Conservation (phyloP, 164 flowering plant genomes). For the Akebia trifoliata region DNA sequence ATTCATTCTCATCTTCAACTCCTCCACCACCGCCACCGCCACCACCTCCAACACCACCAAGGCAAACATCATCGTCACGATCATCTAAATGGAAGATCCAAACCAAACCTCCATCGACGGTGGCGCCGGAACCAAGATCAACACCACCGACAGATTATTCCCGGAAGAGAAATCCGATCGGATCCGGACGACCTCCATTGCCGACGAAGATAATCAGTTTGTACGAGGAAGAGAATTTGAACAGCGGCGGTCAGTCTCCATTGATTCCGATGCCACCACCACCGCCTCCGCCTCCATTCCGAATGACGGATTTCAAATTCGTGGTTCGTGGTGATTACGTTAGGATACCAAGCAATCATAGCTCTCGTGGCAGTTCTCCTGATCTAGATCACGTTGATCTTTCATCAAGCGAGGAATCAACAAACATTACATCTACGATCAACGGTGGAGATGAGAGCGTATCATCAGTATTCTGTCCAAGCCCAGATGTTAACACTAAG, state of each 20-base stretch:
- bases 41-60: slow-evolving; percentile 30
- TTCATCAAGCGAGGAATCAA: slow-evolving; percentile 14
- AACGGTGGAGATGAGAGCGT: slow-evolving; percentile 21
- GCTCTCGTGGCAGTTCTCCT: slow-evolving; percentile 50
- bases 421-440: neutral
- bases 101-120: slow-evolving; percentile 12
- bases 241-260: slow-evolving; percentile 43
- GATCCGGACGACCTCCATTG: slow-evolving; percentile 45
- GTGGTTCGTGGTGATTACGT: slow-evolving; percentile 35
- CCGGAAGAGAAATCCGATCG: slow-evolving; percentile 10
- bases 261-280: slow-evolving; percentile 53
- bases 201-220: slow-evolving; percentile 30
- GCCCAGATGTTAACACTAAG: slow-evolving; percentile 73
- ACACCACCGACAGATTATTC: slow-evolving; percentile 6
- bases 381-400: slow-evolving; percentile 31
- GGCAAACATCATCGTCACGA: slow-evolving; percentile 36
- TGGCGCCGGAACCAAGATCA: neutral
- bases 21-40: slow-evolving; percentile 21
- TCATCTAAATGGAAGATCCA: slow-evolving; percentile 22
- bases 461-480: slow-evolving; percentile 48
- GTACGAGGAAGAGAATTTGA: slow-evolving; percentile 23
- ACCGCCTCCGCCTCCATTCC: slow-evolving; percentile 72
- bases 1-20: slow-evolving; percentile 22
- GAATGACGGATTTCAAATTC: slow-evolving; percentile 34
- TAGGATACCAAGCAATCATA: slow-evolving; percentile 34